Conservation (phyloP, 164 flowering plant species). For the Chimonanthus salicifolius region DNA sequence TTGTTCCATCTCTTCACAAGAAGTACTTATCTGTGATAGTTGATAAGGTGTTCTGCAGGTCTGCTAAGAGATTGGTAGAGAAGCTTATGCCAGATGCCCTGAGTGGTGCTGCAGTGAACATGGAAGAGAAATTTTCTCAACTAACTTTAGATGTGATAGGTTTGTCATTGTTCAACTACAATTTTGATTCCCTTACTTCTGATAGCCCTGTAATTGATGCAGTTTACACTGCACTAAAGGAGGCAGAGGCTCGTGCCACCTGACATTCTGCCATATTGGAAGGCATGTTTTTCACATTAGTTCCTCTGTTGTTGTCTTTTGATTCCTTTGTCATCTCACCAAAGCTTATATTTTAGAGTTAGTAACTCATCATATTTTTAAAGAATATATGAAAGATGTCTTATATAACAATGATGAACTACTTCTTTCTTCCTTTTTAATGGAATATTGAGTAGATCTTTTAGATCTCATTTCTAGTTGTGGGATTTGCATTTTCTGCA, state of each 20-base stretch:
- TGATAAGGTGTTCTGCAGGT: constrained; percentile 79
- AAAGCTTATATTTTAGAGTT: too few relatives aligned
- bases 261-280: constrained; percentile 89
- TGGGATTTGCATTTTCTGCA: too few relatives aligned
- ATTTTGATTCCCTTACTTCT: constrained; percentile 71
- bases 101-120: constrained; percentile 63
- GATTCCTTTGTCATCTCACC: too few relatives aligned
- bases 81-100: constrained; percentile 54
- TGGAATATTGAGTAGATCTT: too few relatives aligned
- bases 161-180: constrained; percentile 81
- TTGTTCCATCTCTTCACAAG: constrained; percentile 96
- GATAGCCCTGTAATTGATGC: constrained; percentile 91
- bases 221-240: constrained; percentile 86
- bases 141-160: constrained; percentile 91
- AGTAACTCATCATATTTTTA: too few relatives aligned
- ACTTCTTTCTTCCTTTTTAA: too few relatives aligned
- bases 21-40: constrained; percentile 82
- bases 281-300: constrained; percentile 40
- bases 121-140: constrained; percentile 90
- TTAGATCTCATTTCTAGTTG: too few relatives aligned
- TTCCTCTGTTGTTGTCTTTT: not conserved
- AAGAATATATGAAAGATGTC: too few relatives aligned
- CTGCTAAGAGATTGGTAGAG: constrained; percentile 77
- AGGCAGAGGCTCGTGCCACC: constrained; percentile 93
- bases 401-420: too few relatives aligned